These are phyloP conservation scores for Penicillium riverlandense DNA, from an alignment of 495 filamentous ascomycete species.

Conservation along the genomic window DNA sequence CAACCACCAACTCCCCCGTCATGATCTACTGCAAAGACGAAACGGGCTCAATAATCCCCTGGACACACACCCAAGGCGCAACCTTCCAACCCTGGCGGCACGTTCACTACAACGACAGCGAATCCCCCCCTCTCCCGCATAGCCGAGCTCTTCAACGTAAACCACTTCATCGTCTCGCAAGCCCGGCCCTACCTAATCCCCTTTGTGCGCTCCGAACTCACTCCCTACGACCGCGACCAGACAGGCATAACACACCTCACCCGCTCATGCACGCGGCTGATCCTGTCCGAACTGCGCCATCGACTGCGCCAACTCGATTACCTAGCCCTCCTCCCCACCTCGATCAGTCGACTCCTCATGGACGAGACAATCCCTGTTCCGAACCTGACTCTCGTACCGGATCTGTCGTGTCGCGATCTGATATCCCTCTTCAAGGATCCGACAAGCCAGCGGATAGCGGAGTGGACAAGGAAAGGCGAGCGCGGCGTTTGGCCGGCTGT, in stretches of 20 bases:
- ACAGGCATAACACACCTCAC: conserved; percentile 50
- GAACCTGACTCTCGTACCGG: conserved; percentile 74
- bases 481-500: conserved; percentile 90
- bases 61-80: conserved; percentile 59
- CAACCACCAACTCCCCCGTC: conserved; percentile 54
- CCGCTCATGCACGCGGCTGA: conserved; percentile 58
- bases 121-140: conserved; percentile 80
- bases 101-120: conserved; percentile 61
- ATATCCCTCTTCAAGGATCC: conserved; percentile 72
- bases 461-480: conserved; percentile 84
- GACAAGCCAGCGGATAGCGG: conserved; percentile 63
- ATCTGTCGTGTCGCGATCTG: conserved; percentile 66
- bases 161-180: conserved; percentile 95
- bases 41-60: conserved; percentile 71
- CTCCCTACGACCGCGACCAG: conserved; percentile 52
- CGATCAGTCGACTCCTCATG: conserved; percentile 70
- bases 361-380: conserved; percentile 83
- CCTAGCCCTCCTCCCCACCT: conserved; percentile 59
- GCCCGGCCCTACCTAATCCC: conserved; percentile 91
- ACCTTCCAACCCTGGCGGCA: conserved; percentile 65
- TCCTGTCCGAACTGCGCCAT: conserved; percentile 73
- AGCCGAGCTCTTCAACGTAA: conserved; percentile 92
- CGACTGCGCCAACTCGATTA: conserved; percentile 76
- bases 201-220: no score
- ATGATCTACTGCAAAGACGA: conserved; percentile 78